Percentiles rank a stretch among this genome's conserved stretches.
phyloP scores from a whole-genome alignment of 2,329 filamentous ascomycete species.

The Alternaria panax region DNA sequence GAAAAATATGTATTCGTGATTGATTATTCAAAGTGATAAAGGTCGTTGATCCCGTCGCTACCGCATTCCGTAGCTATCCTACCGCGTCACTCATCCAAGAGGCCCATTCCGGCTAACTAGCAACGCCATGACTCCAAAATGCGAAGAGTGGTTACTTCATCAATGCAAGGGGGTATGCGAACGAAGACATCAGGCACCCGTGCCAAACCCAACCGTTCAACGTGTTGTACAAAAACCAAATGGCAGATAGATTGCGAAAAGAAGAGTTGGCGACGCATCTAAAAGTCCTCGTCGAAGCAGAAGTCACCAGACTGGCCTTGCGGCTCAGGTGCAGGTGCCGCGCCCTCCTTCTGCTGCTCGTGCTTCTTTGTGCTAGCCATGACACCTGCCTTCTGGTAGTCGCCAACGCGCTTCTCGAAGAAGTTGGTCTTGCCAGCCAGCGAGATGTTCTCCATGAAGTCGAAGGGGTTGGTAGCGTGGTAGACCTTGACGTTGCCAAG shows the following conservation, averaged over 20 bases:
- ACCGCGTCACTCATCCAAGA: constrained; percentile 23
- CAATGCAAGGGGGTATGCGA: constrained; percentile 44
- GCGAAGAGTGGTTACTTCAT: constrained; percentile 39
- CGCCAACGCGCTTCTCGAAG: constrained; percentile 99
- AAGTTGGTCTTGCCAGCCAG: constrained; percentile 99
- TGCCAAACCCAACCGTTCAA: constrained; percentile 19
- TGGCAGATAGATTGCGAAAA: constrained; percentile 25
- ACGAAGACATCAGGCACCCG: constrained; percentile 35
- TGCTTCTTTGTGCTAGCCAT: constrained; percentile 87
- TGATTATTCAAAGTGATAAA: constrained; percentile 23
- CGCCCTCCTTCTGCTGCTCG: constrained; percentile 60
- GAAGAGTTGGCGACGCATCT: constrained; percentile 52
- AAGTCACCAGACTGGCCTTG: constrained; percentile 73
- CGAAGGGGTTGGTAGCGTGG: constrained; percentile 93
- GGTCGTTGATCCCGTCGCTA: constrained; percentile 22
- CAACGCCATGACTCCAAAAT: constrained; percentile 28
- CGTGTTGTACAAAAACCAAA: constrained; percentile 38
- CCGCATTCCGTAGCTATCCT: constrained; percentile 12
- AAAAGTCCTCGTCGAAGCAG: constrained; percentile 96
- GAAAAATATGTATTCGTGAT: constrained; percentile 25
- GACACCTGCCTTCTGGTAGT: constrained; percentile 99
- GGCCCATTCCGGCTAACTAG: constrained; percentile 3
- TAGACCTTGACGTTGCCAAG: constrained; percentile 96
- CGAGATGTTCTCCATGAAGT: constrained; percentile 99
- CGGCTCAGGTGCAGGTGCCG: constrained; percentile 54